Base-by-base conservation (phyloP, 208 protist genomes). In the Zelonia costaricensis region DNA sequence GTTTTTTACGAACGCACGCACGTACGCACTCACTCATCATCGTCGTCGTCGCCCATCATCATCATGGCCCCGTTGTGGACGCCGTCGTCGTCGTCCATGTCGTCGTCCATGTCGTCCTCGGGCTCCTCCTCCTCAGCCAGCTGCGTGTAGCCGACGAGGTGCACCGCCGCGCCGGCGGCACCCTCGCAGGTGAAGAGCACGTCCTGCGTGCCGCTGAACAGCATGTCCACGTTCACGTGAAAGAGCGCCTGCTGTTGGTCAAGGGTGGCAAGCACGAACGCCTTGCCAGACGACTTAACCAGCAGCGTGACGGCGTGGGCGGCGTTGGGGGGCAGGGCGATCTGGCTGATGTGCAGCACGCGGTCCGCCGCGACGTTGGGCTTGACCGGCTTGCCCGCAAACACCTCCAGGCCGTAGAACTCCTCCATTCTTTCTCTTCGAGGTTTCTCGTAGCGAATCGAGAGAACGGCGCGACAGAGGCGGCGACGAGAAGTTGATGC, bases 401-500 rank as follows among this genome's bases (percentile, higher is more conserved):
- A 58, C 12, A 93, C 83, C 62, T 93, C 86, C 10, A 89, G 8
- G 36, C 86, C 86, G 51, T 88, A 93, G 56, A 93, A 93, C 16
- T 76, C 74, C 43, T 93, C 80, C 86, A 93, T 93, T 52, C 20
- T 36, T n/a, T n/a, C n/a, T n/a, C n/a, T n/a, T n/a, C n/a, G n/a
- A n/a, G n/a, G n/a, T n/a, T n/a, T n/a, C n/a, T n/a, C n/a, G n/a
- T n/a, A n/a, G n/a, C n/a, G n/a, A n/a, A n/a, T n/a, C n/a, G n/a
- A n/a, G n/a, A n/a, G n/a, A n/a, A n/a, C n/a, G n/a, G n/a, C n/a
- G n/a, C n/a, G n/a, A n/a, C n/a, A n/a, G n/a, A n/a, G n/a, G n/a
- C n/a, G n/a, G n/a, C n/a, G n/a, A n/a, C n/a, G n/a, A n/a, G n/a
- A n/a, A n/a, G n/a, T n/a, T 55, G n/a, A 40, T 40, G 28, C 18